Conservation (phyloP, 1,284 basidiomycete genomes). For the Moniliella sp. region DNA sequence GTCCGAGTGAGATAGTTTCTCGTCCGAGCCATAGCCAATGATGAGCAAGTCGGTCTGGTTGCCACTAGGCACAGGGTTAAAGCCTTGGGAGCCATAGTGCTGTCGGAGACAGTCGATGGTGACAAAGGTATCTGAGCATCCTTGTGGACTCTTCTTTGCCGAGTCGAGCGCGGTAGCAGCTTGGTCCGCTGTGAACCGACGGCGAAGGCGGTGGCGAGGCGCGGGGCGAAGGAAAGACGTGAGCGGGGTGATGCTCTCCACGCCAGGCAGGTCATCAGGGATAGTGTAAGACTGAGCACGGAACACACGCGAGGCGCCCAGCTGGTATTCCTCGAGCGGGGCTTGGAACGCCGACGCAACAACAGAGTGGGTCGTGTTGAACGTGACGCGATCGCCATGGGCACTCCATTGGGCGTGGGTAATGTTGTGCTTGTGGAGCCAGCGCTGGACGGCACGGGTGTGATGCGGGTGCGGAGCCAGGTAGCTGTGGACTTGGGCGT, state of each 20-base stretch:
- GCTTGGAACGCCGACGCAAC: conserved; percentile 4
- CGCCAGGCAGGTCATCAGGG: too few species aligned
- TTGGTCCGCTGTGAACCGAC: too few species aligned
- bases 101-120: conserved; percentile 1
- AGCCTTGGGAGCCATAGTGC: conserved; percentile 1
- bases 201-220: too few species aligned
- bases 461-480: conserved; percentile 1
- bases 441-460: conserved; percentile 2
- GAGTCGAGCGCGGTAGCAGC: too few species aligned
- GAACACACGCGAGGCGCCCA: not conserved
- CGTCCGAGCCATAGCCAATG: conserved; percentile 1
- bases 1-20: conserved; percentile 1
- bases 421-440: conserved; percentile 2
- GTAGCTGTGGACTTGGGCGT: conserved; percentile 4
- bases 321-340: not conserved
- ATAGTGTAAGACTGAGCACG: not conserved
- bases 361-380: not conserved
- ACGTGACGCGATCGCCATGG: too few species aligned
- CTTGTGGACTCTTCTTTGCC: too few species aligned
- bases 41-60: not conserved
- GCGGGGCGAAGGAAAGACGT: conserved; percentile 1
- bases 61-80: not conserved
- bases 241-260: conserved; percentile 1
- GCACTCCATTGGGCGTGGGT: not conserved
- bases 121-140: conserved; percentile 1